Evolutionary conservation across 2,329 filamentous ascomycete species (phyloP).

Genomic region (Rutstroemia sp.): DNA sequence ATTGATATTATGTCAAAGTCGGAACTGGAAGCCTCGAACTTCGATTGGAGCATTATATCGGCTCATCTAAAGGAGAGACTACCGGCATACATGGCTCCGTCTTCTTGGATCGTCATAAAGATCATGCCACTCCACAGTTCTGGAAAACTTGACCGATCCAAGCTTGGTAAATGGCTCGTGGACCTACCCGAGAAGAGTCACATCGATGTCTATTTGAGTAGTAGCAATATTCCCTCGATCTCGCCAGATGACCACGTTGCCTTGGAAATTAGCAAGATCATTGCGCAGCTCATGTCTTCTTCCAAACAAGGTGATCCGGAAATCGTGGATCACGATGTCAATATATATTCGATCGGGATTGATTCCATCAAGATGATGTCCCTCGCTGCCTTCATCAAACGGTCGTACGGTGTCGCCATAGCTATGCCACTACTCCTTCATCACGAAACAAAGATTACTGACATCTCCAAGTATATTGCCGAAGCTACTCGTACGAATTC

Average conservation of each 20-base stretch:
- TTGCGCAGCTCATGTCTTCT: neutral
- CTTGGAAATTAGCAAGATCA: neutral
- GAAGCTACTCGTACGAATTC: neutral
- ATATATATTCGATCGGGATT: constrained; percentile 5
- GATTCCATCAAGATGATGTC: constrained; percentile 12
- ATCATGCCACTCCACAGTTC: constrained; percentile 28
- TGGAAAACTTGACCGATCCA: constrained; percentile 32
- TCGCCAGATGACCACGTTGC: neutral
- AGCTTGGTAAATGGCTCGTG: constrained; percentile 17
- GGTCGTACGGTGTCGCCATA: constrained; percentile 1
- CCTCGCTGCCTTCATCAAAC: constrained; percentile 6
- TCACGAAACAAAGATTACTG: constrained; percentile 4
- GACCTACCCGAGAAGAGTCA: neutral
- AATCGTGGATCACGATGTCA: constrained; percentile 3
- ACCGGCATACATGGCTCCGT: constrained; percentile 31
- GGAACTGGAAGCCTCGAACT: neutral
- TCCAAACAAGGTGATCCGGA: neutral
- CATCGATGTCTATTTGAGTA: neutral
- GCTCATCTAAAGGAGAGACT: constrained; percentile 10
- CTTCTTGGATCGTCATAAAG: constrained; percentile 27
- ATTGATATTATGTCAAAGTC: neutral
- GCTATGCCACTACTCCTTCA: constrained; percentile 3
- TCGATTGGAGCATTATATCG: neutral
- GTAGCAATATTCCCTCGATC: neutral
- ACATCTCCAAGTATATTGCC: constrained; percentile 2